Evolutionary conservation across 2,329 filamentous ascomycete genomes (phyloP).

Genomic region (Cercospora janseana): DNA sequence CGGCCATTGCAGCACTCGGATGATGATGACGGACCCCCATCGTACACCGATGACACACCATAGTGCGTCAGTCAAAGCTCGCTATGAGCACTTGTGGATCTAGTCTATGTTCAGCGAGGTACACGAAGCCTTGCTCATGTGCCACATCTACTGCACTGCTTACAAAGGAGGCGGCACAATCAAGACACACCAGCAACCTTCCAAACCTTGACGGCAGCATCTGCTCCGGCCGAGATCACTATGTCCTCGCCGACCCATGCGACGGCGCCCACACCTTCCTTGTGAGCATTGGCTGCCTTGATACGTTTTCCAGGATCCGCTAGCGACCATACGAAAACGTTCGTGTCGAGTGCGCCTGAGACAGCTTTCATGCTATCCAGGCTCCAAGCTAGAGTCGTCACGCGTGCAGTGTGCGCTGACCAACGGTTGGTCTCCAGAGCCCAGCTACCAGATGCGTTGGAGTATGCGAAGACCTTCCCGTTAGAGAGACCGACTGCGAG

Average conservation of each 20-base stretch:
- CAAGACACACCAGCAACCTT: conserved; percentile 51
- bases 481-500: conserved; percentile 79
- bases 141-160: neutral
- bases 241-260: conserved; percentile 68
- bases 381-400: conserved; percentile 75
- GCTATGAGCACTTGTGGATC: neutral
- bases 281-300: conserved; percentile 85
- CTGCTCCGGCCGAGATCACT: conserved; percentile 77
- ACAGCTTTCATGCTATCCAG: conserved; percentile 71
- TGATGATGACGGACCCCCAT: conserved; percentile 29
- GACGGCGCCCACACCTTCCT: conserved; percentile 89
- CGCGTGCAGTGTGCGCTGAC: conserved; percentile 68
- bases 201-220: conserved; percentile 93
- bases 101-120: neutral
- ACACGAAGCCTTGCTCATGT: neutral
- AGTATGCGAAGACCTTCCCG: conserved; percentile 85
- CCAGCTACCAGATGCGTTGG: conserved; percentile 47
- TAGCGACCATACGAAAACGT: conserved; percentile 89
- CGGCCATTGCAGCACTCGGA: conserved; percentile 12
- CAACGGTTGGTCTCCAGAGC: conserved; percentile 76
- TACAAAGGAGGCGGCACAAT: neutral
- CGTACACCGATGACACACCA: conserved; percentile 36
- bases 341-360: conserved; percentile 85
- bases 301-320: conserved; percentile 77
- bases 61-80: neutral